Conservation (phyloP, 2,329 filamentous ascomycete species). For the Nemania diffusa region DNA sequence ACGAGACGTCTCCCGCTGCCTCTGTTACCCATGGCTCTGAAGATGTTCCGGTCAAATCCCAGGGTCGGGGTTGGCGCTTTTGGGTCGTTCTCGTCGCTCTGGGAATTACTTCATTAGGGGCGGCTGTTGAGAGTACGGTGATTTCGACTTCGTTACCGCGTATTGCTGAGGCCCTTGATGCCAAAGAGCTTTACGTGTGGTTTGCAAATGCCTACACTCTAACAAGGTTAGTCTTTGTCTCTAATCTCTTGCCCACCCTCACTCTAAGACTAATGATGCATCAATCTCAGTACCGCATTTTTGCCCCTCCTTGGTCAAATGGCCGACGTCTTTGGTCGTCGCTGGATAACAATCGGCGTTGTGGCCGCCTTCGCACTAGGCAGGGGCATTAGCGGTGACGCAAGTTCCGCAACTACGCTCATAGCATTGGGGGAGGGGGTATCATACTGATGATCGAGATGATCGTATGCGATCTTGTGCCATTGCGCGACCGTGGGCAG, state of each 20-base stretch:
- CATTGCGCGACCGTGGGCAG: conserved; percentile 34
- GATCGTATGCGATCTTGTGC: conserved; percentile 61
- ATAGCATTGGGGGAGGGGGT: conserved; percentile 52
- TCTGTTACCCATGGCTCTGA: neutral
- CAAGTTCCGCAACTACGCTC: conserved; percentile 53
- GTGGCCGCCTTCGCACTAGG: conserved; percentile 58
- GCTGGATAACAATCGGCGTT: conserved; percentile 49
- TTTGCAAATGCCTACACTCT: neutral
- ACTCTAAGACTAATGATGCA: neutral
- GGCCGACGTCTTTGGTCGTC: conserved; percentile 58
- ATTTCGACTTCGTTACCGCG: neutral
- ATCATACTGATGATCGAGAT: conserved; percentile 55
- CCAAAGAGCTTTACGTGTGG: neutral
- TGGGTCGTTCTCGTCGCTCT: neutral
- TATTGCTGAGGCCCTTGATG: neutral
- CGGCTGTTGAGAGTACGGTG: neutral
- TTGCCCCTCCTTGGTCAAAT: conserved; percentile 58
- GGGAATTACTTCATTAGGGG: neutral
- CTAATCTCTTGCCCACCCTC: neutral
- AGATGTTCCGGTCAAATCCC: neutral
- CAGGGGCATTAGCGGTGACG: conserved; percentile 56
- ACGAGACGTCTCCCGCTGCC: neutral
- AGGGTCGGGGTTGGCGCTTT: neutral
- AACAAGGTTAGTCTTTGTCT: neutral
- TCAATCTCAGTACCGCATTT: conserved; percentile 48